These are phyloP conservation scores for Toxoplasma gondii DNA, from an alignment of 169 alveolate genomes.

Conservation along the genomic window DNA sequence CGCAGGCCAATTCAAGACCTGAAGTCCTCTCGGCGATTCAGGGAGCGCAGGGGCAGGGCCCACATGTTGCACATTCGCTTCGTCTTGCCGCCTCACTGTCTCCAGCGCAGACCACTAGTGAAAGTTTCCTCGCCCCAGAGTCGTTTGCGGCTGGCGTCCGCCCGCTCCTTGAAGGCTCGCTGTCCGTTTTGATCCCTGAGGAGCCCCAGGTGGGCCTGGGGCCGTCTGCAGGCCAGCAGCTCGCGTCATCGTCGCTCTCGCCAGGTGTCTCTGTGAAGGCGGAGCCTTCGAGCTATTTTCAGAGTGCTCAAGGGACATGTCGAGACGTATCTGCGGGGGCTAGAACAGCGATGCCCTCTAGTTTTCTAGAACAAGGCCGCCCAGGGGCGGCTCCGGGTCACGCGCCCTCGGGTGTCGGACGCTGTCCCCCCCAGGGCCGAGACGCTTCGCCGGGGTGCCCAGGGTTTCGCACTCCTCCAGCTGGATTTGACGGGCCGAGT, in stretches of 20 bases:
- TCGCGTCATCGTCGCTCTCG: not conserved
- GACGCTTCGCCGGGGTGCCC: too few species aligned
- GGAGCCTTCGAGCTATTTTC: not conserved
- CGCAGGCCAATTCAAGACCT: too few species aligned
- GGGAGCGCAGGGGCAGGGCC: not conserved
- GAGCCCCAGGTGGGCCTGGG: not conserved
- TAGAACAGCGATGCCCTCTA: too few species aligned
- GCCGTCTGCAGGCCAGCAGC: not conserved
- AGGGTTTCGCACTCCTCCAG: too few species aligned
- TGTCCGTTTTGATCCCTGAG: not conserved
- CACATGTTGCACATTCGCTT: not conserved
- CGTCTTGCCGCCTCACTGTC: not conserved
- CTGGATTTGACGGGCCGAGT: not conserved
- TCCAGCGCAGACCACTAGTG: not conserved
- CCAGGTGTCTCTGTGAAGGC: not conserved
- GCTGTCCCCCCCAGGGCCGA: too few species aligned
- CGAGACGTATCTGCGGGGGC: too few species aligned
- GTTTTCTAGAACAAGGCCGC: too few species aligned
- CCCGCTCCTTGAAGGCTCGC: not conserved
- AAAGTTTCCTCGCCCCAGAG: not conserved
- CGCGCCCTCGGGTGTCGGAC: too few species aligned
- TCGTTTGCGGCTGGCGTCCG: not conserved
- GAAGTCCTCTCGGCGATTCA: not conserved
- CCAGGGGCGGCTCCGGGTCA: too few species aligned
- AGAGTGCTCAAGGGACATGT: not conserved